Base-by-base conservation (phyloP, 805 yeast genomes). In the Lipomyces yamadae region DNA sequence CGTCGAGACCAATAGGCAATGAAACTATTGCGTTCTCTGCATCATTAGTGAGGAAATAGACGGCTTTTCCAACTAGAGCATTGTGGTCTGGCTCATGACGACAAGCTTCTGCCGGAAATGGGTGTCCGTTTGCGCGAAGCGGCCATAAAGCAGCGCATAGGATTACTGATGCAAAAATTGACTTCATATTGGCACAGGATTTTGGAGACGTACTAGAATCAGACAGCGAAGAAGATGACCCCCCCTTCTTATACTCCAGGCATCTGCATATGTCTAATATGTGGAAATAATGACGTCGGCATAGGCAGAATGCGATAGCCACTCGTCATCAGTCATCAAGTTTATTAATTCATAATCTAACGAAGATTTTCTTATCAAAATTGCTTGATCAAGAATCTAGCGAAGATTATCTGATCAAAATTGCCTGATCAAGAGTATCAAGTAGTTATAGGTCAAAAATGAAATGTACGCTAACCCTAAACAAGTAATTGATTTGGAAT, bases 21-120 rank as follows among this genome's bases (percentile, higher is more conserved):
- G 55, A 10, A 50, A 50, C 55, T 8, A 50, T 15, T 50, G 55
- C 55, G 55, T 50, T 50, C 24, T n/a, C 55, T 32, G 33, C 55
- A 30, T 50, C 32, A 30, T 50, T 50, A 32, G 55, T 50, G 29
- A 50, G 29, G 32, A 50, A 50, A 30, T 50, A 50, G 18, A 50
- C 2, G 4, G 55, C 55, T 50, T 50, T 50, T 32, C 55, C 55
- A 32, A 18, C 32, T 29, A 50, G 54, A 3, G 32, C 15, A 24
- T 24, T 24, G 24, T 24, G 24, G 24, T 24, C 24, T 24, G 24
- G 24, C 24, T 24, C 24, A 24, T 24, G 24, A 24, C 24, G 24
- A 24, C 24, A 24, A 24, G 1, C 32, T 5, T n/a, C 55, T 11
- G 3, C 55, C 32, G 24, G 33, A 30, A 18, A 50, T 11, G 55